Conservation (phyloP, 805 yeast species). For the Kregervanrija pseudodelftensis region DNA sequence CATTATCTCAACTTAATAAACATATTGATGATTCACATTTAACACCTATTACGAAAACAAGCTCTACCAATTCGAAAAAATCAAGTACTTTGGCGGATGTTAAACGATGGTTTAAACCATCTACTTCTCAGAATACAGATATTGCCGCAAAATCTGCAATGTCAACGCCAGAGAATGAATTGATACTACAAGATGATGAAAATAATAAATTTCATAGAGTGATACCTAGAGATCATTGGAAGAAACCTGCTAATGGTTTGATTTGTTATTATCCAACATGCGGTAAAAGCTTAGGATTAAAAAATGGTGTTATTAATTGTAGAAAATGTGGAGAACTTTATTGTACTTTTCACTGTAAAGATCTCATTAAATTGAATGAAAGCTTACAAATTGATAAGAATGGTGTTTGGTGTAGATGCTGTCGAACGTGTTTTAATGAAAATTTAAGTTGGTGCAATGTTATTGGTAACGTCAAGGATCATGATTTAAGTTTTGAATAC, state of each 20-base stretch:
- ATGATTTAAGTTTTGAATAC: conserved; percentile 9
- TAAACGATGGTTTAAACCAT: too few relatives aligned
- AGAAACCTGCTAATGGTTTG: conserved; percentile 36
- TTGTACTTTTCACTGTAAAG: conserved; percentile 59
- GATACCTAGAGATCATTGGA: conserved; percentile 50
- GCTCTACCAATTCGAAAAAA: background rate
- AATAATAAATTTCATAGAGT: background rate
- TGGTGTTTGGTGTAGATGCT: conserved; percentile 69
- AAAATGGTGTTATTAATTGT: conserved; percentile 61
- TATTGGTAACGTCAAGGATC: conserved; percentile 27
- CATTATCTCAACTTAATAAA: conserved; percentile 47
- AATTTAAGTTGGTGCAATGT: conserved; percentile 47
- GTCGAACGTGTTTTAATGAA: conserved; percentile 49
- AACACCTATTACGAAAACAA: background rate
- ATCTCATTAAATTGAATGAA: conserved; percentile 42
- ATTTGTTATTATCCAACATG: conserved; percentile 38
- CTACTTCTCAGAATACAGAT: too few relatives aligned
- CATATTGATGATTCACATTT: conserved; percentile 68
- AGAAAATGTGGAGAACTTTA: conserved; percentile 67
- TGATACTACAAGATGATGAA: too few relatives aligned
- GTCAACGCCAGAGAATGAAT: background rate
- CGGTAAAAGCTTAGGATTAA: conserved; percentile 35
- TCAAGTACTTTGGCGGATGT: too few relatives aligned
- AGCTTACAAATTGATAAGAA: conserved; percentile 31
- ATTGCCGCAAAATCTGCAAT: too few relatives aligned